Conservation (phyloP, 1,284 basidiomycete genomes). For the Trichosporon sp. region DNA sequence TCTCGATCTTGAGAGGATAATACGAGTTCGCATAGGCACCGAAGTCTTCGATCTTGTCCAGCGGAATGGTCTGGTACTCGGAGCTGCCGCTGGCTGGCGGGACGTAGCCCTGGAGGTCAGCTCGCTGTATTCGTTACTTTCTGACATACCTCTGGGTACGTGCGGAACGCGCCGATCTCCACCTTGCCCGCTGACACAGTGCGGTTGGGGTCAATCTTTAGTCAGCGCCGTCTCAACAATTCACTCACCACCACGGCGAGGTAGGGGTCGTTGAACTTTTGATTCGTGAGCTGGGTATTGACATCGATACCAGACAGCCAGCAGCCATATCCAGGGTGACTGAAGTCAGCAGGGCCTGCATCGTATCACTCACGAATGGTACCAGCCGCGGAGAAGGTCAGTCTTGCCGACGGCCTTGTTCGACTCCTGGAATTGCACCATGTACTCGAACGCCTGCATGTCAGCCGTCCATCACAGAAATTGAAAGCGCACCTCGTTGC, state of each 20-base stretch:
- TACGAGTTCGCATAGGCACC: conserved; percentile 97
- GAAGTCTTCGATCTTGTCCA: conserved; percentile 93
- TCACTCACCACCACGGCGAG: conserved; percentile 84
- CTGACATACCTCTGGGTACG: conserved; percentile 67
- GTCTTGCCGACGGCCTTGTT: conserved; percentile 71
- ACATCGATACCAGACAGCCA: conserved; percentile 97
- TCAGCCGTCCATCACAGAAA: background rate
- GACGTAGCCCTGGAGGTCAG: conserved; percentile 58
- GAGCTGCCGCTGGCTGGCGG: conserved; percentile 68
- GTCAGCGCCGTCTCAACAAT: background rate
- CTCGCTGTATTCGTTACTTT: background rate
- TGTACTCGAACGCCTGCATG: conserved; percentile 79
- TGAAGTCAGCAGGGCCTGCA: conserved; percentile 12
- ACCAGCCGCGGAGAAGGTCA: conserved; percentile 96
- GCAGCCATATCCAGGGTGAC: conserved; percentile 91
- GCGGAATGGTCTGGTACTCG: conserved; percentile 83
- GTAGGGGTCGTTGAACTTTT: conserved; percentile 92
- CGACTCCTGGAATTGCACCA: conserved; percentile 84
- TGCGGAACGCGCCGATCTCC: conserved; percentile 96
- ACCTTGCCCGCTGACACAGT: conserved; percentile 97
- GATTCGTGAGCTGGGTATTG: conserved; percentile 90
- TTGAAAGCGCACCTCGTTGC: conserved; percentile 57
- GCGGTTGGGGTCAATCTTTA: conserved; percentile 91
- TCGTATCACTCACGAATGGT: conserved; percentile 61
- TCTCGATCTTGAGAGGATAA: conserved; percentile 87